Base-by-base conservation (phyloP, 2,329 filamentous ascomycete species). In the Trichophyton schoenleinii region DNA sequence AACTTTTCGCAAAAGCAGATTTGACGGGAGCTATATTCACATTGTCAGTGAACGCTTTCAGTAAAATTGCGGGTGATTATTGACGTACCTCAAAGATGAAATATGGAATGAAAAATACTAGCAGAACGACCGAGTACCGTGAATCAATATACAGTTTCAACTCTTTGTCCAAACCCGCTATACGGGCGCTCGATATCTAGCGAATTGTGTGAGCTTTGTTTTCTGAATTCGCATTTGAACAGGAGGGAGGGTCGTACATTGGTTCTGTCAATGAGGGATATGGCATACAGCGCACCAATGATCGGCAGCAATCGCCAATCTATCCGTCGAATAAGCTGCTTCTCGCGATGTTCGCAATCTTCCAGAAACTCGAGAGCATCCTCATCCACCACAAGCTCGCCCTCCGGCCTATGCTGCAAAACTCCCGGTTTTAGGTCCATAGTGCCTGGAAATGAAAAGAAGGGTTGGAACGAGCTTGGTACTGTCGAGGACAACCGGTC, bases 201-300 rank as follows among this genome's bases (percentile, higher is more conserved):
- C 1, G 25, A 20, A 18, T 9, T 25, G 38, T 60, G 25, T 38
- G 34, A 61, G 52, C n/a, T 18, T 46, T 41, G 20, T 20, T 57
- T 13, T 28, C n/a, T 48, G 15, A 9, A 34, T 38, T 38, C 34
- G 52, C 13, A 22, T 18, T 6, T 42, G 57, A 7, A 46, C 38
- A 7, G 11, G 58, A 48, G 15, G 3, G 20, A 53, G 25, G 11
- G 11, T 22, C 63, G 60, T 63, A 91, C 74, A 72, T 92, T 92
- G 2, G 87, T 89, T 41, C 89, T 79, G 69, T 94, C 89, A 83
- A 92, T 88, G 60, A 92, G 75, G 64, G 82, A 86, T 66, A 89
- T 79, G 70, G 87, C 89, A 73, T 91, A 91, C 75, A 90, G 80
- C 65, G 80, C 70, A 18, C 85, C 85, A 2, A 84, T 80, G 1